Percentiles rank a stretch among this genome's conserved stretches.
These are phyloP conservation scores for Drechslera avenae DNA, from an alignment of 2,329 filamentous ascomycete species.

Conservation along the genomic window DNA sequence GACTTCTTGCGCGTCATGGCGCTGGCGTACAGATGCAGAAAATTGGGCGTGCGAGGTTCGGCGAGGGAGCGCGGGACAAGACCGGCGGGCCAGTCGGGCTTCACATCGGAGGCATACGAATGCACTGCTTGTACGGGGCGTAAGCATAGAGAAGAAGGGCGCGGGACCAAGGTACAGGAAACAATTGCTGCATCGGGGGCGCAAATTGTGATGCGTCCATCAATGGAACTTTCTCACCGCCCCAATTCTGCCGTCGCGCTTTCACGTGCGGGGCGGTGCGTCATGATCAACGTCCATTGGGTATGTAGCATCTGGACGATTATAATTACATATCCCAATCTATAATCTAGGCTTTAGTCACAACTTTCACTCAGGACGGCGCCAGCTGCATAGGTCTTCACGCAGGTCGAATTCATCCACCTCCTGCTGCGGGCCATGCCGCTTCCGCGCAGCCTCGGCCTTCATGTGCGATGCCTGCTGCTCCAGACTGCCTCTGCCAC, in stretches of 20 bases:
- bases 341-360: not conserved
- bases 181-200: constrained; percentile 7
- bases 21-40: constrained; percentile 34
- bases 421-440: constrained; percentile 48
- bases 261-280: constrained; percentile 40
- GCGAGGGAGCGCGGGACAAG: constrained; percentile 19
- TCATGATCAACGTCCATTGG: not conserved
- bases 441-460: constrained; percentile 44
- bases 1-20: constrained; percentile 23
- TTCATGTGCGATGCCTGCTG: constrained; percentile 52
- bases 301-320: not conserved
- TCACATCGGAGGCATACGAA: constrained; percentile 50
- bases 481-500: constrained; percentile 49
- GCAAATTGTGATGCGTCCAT: constrained; percentile 13
- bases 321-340: not conserved
- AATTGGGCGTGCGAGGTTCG: constrained; percentile 30
- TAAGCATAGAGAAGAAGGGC: constrained; percentile 42
- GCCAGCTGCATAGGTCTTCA: constrained; percentile 56
- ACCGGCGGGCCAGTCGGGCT: constrained; percentile 34
- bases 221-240: constrained; percentile 42
- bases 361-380: constrained; percentile 29
- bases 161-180: constrained; percentile 1
- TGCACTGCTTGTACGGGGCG: constrained; percentile 42
- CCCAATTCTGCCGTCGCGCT: constrained; percentile 41
- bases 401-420: constrained; percentile 56